Base-by-base conservation (phyloP, 2,329 filamentous ascomycete genomes). In the Basipetospora chlamydospora region DNA sequence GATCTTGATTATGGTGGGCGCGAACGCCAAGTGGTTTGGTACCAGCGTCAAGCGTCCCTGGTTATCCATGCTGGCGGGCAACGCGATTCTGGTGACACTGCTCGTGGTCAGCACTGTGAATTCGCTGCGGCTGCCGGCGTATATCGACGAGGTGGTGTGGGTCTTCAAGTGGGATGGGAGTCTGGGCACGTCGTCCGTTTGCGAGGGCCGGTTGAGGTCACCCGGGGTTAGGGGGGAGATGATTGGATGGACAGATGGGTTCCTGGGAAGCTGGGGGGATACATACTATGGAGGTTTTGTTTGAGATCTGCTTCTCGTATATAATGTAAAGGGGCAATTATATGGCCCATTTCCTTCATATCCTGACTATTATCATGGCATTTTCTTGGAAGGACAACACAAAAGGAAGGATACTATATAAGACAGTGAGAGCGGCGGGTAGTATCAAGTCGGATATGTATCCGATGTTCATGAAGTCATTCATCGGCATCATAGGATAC, bases 21-120 rank as follows among this genome's bases (percentile, higher is more conserved):
- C 22, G 17, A 33, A 37, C 8, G 18, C 26, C 13, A 21, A 15
- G 12, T 44, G 42, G 42, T 36, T 35, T 16, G 28, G 38, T 2
- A 33, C 31, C 18, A 31, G 29, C n/a, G 41, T 42, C 35, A 37
- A 38, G 17, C 37, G 41, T 25, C 43, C 43, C 1, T 44, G 43
- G 43, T 32, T 37, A 12, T 43, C 43, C 15, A 44, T 44, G 43
- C 13, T 43, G 10, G n/a, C 18, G 5, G 43, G 43, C 2, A 40
- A 42, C 29, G 23, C 29, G 3, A 28, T 40, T n/a, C 23, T 42
- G 3, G 9, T 43, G 6, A 17, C n/a, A 12, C 29, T 44, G 10
- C 17, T 44, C 15, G 26, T 40, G 2, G 26, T 35, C 3, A 29
- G 41, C 12, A 26, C 36, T 2, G 15, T 28, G 12, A 38, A 33